These are phyloP conservation scores for Diutina sp. DNA, from an alignment of 1,139 yeast species.

Conservation along the genomic window DNA sequence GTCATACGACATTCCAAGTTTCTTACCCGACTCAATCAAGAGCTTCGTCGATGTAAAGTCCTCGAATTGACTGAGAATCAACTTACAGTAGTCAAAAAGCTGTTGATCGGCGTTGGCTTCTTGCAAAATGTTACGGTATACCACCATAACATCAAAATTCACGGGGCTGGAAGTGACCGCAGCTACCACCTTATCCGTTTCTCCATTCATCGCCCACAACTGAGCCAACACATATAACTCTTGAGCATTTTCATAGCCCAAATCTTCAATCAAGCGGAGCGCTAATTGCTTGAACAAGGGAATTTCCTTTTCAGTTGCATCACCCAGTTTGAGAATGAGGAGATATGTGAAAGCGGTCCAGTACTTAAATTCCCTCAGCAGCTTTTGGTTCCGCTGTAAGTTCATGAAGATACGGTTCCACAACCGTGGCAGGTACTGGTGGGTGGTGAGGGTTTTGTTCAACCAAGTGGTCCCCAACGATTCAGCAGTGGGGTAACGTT, in stretches of 20 bases:
- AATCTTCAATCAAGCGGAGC: constrained; percentile 30
- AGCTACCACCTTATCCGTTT: not conserved
- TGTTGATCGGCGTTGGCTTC: not conserved
- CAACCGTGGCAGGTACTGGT: not conserved
- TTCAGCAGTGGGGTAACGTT: constrained; percentile 33
- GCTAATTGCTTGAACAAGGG: constrained; percentile 46
- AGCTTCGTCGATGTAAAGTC: constrained; percentile 52
- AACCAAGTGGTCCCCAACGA: constrained; percentile 35
- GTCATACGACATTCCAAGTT: constrained; percentile 14
- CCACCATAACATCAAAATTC: not conserved
- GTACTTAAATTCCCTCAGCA: constrained; percentile 21
- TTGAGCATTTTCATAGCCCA: constrained; percentile 27
- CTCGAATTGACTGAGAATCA: constrained; percentile 21
- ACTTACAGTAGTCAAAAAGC: not conserved
- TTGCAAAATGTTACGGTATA: not conserved
- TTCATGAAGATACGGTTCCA: constrained; percentile 12
- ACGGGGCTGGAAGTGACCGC: not conserved
- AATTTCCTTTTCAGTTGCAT: constrained; percentile 19
- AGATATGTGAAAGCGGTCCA: constrained; percentile 37
- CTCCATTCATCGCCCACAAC: not conserved
- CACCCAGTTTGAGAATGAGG: constrained; percentile 3
- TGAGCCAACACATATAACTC: constrained; percentile 35
- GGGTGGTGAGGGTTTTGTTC: constrained; percentile 17
- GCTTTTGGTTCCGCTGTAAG: constrained; percentile 17
- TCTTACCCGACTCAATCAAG: constrained; percentile 30